Evolutionary conservation across 2,329 filamentous ascomycete genomes (phyloP), one percentile per base, ranked within the genome.

Genomic region (Penicillium sp.): DNA sequence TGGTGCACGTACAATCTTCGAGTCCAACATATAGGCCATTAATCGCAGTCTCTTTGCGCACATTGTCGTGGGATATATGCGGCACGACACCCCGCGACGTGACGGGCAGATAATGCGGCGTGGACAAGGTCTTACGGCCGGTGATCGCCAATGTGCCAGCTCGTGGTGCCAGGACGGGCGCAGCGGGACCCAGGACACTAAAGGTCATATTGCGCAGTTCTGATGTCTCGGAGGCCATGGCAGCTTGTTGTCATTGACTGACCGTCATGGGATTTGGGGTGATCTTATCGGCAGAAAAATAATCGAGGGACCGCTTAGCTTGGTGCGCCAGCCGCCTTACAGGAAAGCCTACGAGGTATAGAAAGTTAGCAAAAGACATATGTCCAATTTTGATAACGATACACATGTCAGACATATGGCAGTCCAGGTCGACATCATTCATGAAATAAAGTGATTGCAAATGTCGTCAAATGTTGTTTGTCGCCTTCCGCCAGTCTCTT

Each of bases 11-110:
- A 97, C 95, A 98, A 75, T 99, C 95, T 80, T 99, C 95, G 27
- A 98, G 78, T 0, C 89, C 90, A 68, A 95, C 80, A 71, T 96
- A 96, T 3, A 90, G 81, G 26, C 89, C 90, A 27, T 80, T 79
- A 57, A 96, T 80, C 5, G 82, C 72, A 1, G 87, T 86, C 67
- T 89, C 80, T 54, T 85, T 87, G 41, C 77, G 73, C 63, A 95
- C 80, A 59, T 89, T 89, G 78, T 99, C 95, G 39, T 92, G 93
- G 3, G 93, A 90, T 62, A 99, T 77, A 77, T 99, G 95, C 51
- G 95, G 92, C 35, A 98, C 80, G 1, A 85, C 85, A 22, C 95
- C 95, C 68, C 95, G 85, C 33, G 95, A 97, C 3, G 90, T 90
- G 63, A 90, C 81, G 50, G 86, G 88, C 57, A 96, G 79, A 73